Percentiles rank a stretch among this genome's conserved stretches.
These are phyloP conservation scores for Malassezia restricta DNA, from an alignment of 1,284 basidiomycete genomes.

Conservation along the genomic window DNA sequence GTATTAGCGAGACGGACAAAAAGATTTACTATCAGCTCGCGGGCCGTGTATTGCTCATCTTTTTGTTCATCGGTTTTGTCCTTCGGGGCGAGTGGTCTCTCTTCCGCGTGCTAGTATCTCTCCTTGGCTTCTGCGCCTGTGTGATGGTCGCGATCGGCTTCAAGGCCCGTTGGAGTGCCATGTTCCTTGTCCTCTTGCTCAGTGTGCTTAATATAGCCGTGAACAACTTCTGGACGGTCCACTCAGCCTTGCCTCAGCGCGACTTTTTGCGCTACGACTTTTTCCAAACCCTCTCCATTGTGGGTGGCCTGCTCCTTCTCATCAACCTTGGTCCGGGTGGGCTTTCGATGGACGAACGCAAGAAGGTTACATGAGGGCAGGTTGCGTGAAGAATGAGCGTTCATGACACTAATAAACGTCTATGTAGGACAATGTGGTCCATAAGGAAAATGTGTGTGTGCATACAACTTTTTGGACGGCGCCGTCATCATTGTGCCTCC, in stretches of 20 bases:
- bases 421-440: background rate
- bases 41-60: conserved; percentile 90
- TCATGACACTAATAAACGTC: background rate
- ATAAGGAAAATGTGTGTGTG: background rate
- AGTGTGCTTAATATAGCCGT: conserved; percentile 92
- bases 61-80: conserved; percentile 97
- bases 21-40: conserved; percentile 98
- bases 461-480: background rate
- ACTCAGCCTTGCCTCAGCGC: conserved; percentile 74
- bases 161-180: conserved; percentile 97
- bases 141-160: conserved; percentile 95
- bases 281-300: conserved; percentile 60
- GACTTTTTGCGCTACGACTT: conserved; percentile 69
- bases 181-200: conserved; percentile 85
- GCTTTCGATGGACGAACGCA: conserved; percentile 96
- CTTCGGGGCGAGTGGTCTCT: conserved; percentile 84
- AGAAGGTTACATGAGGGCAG: conserved; percentile 57
- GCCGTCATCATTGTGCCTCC: background rate
- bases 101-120: conserved; percentile 68
- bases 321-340: conserved; percentile 98
- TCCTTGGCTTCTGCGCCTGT: conserved; percentile 60
- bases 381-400: background rate
- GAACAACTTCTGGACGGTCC: conserved; percentile 99
- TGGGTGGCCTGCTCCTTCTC: conserved; percentile 88
- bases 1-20: conserved; percentile 77